Conservation (phyloP, 352 stramenopile species). For the Thalassiosira delicatula region DNA sequence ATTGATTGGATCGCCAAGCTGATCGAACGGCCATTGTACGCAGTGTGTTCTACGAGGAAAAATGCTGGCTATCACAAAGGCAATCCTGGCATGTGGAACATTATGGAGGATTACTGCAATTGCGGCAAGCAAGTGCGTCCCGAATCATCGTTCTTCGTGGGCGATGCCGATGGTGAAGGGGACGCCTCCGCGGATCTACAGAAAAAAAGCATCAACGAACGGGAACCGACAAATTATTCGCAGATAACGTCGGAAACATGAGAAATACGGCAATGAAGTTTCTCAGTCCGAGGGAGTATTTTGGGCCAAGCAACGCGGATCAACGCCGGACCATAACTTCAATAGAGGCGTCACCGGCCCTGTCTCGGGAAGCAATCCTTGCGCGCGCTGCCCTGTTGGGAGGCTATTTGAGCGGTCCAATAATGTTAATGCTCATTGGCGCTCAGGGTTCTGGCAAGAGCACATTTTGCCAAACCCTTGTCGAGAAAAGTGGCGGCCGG, state of each 20-base stretch:
- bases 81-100: slow-evolving; percentile 69
- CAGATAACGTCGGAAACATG: slow-evolving; percentile 59
- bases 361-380: slow-evolving; percentile 38
- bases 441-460: slow-evolving; percentile 79
- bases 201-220: slow-evolving; percentile 62
- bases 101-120: slow-evolving; percentile 63
- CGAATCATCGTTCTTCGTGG: slow-evolving; percentile 78
- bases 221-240: slow-evolving; percentile 77
- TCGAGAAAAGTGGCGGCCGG: slow-evolving; percentile 18
- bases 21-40: slow-evolving; percentile 68
- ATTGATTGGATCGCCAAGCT: slow-evolving; percentile 77
- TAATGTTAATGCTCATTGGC: slow-evolving; percentile 72
- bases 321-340: no score
- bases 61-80: slow-evolving; percentile 79
- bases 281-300: slow-evolving; percentile 69
- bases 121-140: slow-evolving; percentile 45
- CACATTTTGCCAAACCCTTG: slow-evolving; percentile 67
- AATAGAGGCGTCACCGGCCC: no score
- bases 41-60: slow-evolving; percentile 67
- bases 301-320: no score
- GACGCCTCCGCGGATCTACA: slow-evolving; percentile 19
- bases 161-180: slow-evolving; percentile 64
- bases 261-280: slow-evolving; percentile 60
- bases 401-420: slow-evolving; percentile 64
- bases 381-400: slow-evolving; percentile 64